These are phyloP conservation scores for Alternaria arbusti DNA, from an alignment of 2,329 filamentous ascomycete species.

Conservation along the genomic window DNA sequence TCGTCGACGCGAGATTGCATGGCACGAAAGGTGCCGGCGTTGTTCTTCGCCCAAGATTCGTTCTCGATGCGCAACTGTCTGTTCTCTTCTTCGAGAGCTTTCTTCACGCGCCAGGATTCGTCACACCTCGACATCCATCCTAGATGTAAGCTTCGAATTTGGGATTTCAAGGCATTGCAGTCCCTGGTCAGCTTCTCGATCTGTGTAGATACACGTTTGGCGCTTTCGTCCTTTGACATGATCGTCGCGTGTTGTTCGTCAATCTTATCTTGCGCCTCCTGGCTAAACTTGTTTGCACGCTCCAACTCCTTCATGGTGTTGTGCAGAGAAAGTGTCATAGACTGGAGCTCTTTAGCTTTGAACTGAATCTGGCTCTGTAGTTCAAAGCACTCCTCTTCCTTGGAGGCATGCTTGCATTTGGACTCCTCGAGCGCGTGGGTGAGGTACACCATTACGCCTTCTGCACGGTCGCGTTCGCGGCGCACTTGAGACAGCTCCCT, in stretches of 20 bases:
- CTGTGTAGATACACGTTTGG: neutral
- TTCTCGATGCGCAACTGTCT: neutral
- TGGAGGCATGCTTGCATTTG: neutral
- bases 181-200: neutral
- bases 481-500: neutral
- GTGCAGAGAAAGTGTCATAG: neutral
- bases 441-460: neutral
- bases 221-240: neutral
- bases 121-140: neutral
- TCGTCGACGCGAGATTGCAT: neutral
- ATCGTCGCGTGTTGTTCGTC: neutral
- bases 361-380: conserved; percentile 3
- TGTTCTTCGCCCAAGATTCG: neutral
- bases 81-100: neutral
- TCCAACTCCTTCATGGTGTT: neutral
- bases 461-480: neutral
- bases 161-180: neutral
- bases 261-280: neutral
- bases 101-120: neutral
- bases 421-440: neutral
- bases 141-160: neutral
- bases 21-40: neutral
- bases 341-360: conserved; percentile 5
- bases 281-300: neutral
- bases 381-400: neutral